Conservation (phyloP, 768 basidiomycete species). For the Candolleomyces efflorescens region DNA sequence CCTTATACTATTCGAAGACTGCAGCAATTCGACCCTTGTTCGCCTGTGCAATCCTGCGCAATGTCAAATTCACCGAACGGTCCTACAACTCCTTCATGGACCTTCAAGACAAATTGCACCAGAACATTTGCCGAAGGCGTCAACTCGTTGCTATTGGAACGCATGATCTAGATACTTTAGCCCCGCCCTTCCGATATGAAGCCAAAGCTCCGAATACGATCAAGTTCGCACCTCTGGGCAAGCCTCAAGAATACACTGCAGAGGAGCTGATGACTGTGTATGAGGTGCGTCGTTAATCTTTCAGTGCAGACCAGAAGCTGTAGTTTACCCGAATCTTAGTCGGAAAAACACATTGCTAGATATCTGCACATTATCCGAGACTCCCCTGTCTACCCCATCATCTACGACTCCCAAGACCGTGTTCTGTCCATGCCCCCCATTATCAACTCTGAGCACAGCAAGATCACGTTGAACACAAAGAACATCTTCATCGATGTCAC, state of each 20-base stretch:
- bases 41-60: conserved; percentile 86
- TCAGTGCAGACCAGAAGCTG: not conserved
- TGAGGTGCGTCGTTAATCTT: conserved; percentile 57
- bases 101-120: conserved; percentile 97
- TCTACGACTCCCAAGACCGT: conserved; percentile 84
- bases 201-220: conserved; percentile 81
- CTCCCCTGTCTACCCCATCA: conserved; percentile 95
- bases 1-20: conserved; percentile 41
- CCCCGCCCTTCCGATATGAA: conserved; percentile 84
- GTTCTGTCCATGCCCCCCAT: conserved; percentile 98
- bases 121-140: conserved; percentile 87
- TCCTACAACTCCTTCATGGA: conserved; percentile 98
- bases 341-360: conserved; percentile 84
- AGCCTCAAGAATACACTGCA: conserved; percentile 74
- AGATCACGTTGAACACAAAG: conserved; percentile 89
- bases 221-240: conserved; percentile 86
- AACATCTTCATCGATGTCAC: conserved; percentile 98
- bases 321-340: conserved; percentile 39
- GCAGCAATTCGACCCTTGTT: conserved; percentile 85
- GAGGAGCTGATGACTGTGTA: conserved; percentile 92
- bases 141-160: conserved; percentile 96
- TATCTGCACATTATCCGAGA: conserved; percentile 93
- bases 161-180: conserved; percentile 90
- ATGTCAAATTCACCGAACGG: conserved; percentile 80
- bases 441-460: conserved; percentile 96